Evolutionary conservation across 768 basidiomycete genomes (phyloP).

Genomic region (Termitomyces titanicus): DNA sequence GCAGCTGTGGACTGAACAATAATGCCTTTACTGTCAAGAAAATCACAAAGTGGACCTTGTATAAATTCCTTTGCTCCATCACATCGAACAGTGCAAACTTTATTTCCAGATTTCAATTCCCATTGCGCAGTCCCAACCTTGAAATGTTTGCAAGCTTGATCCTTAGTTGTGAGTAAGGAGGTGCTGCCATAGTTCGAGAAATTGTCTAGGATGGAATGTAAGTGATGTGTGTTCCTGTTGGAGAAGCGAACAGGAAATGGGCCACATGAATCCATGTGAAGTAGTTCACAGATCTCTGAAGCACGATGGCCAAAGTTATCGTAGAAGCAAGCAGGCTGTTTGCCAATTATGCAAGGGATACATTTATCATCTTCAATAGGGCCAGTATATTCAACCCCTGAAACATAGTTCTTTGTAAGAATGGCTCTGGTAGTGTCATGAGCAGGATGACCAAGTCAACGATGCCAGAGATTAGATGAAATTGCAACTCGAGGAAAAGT

Average conservation of each 20-base stretch:
- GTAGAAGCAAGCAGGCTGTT: conserved; percentile 16
- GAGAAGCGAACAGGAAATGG: conserved; percentile 18
- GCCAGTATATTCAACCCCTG: conserved; percentile 11
- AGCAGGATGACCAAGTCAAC: conserved; percentile 22
- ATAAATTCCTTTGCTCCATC: too few relatives aligned
- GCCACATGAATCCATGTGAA: conserved; percentile 2
- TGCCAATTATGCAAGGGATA: conserved; percentile 20
- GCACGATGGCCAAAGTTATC: conserved; percentile 9
- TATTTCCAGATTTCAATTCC: too few relatives aligned
- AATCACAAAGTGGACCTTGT: not conserved
- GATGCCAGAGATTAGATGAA: conserved; percentile 20
- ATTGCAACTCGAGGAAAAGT: conserved; percentile 2
- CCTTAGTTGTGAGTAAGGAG: too few relatives aligned
- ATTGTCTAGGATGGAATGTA: conserved; percentile 16
- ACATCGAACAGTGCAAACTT: too few relatives aligned
- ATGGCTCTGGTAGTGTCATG: conserved; percentile 14
- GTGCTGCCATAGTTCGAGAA: conserved; percentile 14
- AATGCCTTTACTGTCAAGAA: conserved; percentile 13
- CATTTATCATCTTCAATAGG: not conserved
- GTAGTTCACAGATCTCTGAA: not conserved
- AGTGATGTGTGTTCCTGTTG: not conserved
- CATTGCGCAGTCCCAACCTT: too few relatives aligned
- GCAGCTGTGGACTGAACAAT: not conserved
- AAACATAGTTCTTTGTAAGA: conserved; percentile 9
- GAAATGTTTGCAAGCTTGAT: too few relatives aligned